These are phyloP conservation scores for Floccularia luteovirens DNA, from an alignment of 768 basidiomycete species.

Conservation along the genomic window DNA sequence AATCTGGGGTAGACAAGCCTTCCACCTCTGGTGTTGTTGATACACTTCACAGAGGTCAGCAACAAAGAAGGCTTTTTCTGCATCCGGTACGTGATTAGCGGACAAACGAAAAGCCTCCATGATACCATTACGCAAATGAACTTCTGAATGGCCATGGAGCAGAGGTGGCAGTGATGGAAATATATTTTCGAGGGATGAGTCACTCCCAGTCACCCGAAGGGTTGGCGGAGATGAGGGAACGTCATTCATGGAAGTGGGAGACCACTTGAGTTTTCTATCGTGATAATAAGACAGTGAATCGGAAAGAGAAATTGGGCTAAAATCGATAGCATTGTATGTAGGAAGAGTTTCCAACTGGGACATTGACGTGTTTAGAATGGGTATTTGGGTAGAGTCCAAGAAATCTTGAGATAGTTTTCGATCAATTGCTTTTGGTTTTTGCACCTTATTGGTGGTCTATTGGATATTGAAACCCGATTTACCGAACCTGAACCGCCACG, in stretches of 20 bases:
- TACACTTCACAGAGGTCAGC: conserved; percentile 89
- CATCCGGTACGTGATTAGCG: conserved; percentile 52
- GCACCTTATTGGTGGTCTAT: too few relatives aligned
- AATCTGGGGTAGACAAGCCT: conserved; percentile 67
- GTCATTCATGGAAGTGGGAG: conserved; percentile 24
- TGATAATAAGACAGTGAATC: conserved; percentile 9
- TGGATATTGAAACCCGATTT: conserved; percentile 34
- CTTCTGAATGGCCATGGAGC: conserved; percentile 57
- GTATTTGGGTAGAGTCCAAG: conserved; percentile 15
- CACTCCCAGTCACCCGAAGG: conserved; percentile 48
- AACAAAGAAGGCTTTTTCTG: conserved; percentile 95
- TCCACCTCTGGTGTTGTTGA: conserved; percentile 80
- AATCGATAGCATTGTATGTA: conserved; percentile 24
- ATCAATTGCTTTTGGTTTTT: too few relatives aligned
- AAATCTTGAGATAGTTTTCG: too few relatives aligned
- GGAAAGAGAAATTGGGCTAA: conserved; percentile 14
- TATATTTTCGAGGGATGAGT: conserved; percentile 29
- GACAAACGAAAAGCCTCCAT: conserved; percentile 51
- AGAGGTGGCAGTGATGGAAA: conserved; percentile 65
- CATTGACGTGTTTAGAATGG: conserved; percentile 32
- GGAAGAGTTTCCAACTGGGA: conserved; percentile 48
- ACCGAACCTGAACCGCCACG: conserved; percentile 76
- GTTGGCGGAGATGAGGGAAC: conserved; percentile 46
- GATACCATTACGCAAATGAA: conserved; percentile 73
- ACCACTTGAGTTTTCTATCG: conserved; percentile 39